These are phyloP conservation scores for Trametes villosa DNA, from an alignment of 768 basidiomycete genomes.

Conservation along the genomic window DNA sequence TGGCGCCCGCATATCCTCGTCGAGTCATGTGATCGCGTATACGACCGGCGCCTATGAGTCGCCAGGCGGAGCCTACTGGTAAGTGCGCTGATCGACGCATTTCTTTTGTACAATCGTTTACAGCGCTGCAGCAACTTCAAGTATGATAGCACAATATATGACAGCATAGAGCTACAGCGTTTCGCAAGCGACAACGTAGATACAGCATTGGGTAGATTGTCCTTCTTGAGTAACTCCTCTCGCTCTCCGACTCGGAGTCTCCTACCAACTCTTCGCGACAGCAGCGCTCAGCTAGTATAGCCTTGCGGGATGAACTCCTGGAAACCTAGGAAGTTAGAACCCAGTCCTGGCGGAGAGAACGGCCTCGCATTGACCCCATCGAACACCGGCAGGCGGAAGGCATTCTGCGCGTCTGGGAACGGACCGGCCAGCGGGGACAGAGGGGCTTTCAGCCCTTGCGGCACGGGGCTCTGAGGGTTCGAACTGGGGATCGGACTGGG, in stretches of 20 bases:
- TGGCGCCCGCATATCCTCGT: too few species aligned
- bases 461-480: too few species aligned
- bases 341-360: constrained; percentile 16
- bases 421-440: constrained; percentile 22
- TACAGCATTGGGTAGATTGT: neutral
- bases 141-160: neutral
- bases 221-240: neutral
- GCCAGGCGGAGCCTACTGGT: too few species aligned
- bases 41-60: too few species aligned
- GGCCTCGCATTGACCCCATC: constrained; percentile 21
- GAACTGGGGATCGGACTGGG: constrained; percentile 17
- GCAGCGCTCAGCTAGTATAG: neutral
- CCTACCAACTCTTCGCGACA: too few species aligned
- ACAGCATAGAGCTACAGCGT: neutral
- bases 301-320: constrained; percentile 14
- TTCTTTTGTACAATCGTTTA: too few species aligned
- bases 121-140: too few species aligned
- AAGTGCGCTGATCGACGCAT: too few species aligned
- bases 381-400: constrained; percentile 19
- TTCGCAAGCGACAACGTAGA: neutral
- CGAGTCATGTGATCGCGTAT: too few species aligned
- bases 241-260: neutral
- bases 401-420: constrained; percentile 3
- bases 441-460: too few species aligned
- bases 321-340: constrained; percentile 19